A percentile compares a stretch with the other conserved stretches of the same genome.
Evolutionary conservation across 108 stramenopile genomes (phyloP).

Genomic region (Nitzschia sp.): DNA sequence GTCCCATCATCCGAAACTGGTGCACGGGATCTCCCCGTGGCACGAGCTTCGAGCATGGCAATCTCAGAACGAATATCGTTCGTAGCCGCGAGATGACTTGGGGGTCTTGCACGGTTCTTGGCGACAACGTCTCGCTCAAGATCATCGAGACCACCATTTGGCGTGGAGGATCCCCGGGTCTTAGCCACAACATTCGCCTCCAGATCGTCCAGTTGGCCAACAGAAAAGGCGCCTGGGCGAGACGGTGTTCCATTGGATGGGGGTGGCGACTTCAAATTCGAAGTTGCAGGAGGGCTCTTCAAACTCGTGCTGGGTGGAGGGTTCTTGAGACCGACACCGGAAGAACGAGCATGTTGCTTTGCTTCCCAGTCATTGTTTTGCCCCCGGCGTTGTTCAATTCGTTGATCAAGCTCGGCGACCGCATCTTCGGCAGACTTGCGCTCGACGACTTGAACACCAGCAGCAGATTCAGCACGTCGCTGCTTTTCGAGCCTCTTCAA

Average conservation of each 20-base stretch:
- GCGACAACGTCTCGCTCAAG: neutral
- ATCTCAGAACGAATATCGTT: conserved; percentile 12
- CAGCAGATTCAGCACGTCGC: conserved; percentile 9
- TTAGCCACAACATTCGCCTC: conserved; percentile 30
- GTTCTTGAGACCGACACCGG: neutral
- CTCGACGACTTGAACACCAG: conserved; percentile 7
- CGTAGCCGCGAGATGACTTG: neutral
- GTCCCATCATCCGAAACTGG: neutral
- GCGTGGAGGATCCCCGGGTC: neutral
- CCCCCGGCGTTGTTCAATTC: conserved; percentile 17
- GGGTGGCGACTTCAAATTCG: neutral
- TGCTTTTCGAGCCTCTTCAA: conserved; percentile 1
- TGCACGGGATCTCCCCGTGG: neutral
- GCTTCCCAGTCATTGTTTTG: neutral
- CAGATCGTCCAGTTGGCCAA: conserved; percentile 11
- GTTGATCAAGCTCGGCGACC: conserved; percentile 14
- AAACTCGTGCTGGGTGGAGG: too few relatives aligned
- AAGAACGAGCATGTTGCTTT: neutral
- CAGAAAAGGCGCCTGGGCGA: neutral
- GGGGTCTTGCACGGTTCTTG: neutral
- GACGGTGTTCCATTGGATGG: neutral
- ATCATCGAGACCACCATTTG: neutral
- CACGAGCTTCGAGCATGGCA: conserved; percentile 12
- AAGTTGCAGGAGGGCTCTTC: too few relatives aligned
- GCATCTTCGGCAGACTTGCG: neutral